These are phyloP conservation scores for Globisporangium ultimum DNA, from an alignment of 352 stramenopile species.

Conservation along the genomic window DNA sequence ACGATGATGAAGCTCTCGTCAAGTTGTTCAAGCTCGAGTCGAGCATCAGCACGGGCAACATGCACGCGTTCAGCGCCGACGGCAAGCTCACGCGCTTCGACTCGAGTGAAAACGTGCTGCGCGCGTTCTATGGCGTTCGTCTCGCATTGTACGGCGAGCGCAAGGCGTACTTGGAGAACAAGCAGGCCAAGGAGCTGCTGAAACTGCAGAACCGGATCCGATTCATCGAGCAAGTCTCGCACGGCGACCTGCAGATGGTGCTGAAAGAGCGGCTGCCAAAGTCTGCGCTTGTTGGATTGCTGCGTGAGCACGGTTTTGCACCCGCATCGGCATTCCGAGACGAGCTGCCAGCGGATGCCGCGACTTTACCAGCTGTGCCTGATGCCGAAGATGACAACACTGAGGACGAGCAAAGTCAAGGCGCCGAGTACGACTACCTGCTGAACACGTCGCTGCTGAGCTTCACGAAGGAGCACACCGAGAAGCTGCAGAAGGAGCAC, in stretches of 20 bases:
- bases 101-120: conserved; percentile 88
- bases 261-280: conserved; percentile 73
- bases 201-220: conserved; percentile 96
- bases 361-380: too few relatives aligned
- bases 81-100: conserved; percentile 92
- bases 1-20: conserved; percentile 47
- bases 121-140: conserved; percentile 93
- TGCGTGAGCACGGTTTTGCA: conserved; percentile 44
- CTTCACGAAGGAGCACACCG: conserved; percentile 95
- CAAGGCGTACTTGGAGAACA: conserved; percentile 79
- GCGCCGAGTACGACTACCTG: conserved; percentile 95
- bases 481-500: conserved; percentile 90
- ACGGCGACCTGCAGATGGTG: conserved; percentile 90
- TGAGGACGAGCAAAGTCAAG: conserved; percentile 24
- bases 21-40: conserved; percentile 94
- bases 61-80: conserved; percentile 95
- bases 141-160: conserved; percentile 85
- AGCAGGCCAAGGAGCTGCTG: conserved; percentile 78
- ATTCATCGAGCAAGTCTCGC: conserved; percentile 96
- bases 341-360: conserved; percentile 3
- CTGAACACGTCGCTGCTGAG: conserved; percentile 98
- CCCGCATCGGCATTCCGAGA: conserved; percentile 43
- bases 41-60: conserved; percentile 96
- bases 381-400: conserved; percentile 14
- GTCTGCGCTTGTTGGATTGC: conserved; percentile 43